These are phyloP conservation scores for Talaromyces ruber DNA, from an alignment of 495 filamentous ascomycete genomes.

Conservation along the genomic window DNA sequence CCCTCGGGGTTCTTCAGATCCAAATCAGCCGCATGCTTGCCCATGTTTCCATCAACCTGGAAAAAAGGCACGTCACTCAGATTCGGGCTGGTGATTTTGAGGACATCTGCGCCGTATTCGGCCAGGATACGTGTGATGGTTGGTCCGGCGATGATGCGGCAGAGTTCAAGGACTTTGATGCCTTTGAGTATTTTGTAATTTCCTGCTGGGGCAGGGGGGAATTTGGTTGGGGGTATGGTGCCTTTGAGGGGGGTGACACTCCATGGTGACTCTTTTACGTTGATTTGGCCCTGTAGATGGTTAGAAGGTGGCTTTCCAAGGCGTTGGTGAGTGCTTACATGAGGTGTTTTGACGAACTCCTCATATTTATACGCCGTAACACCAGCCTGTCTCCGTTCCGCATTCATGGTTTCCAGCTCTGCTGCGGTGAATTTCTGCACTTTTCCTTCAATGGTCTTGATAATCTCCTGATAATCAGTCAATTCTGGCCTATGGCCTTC, in stretches of 20 bases:
- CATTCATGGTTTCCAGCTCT: slow-evolving; percentile 60
- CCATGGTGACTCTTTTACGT: slow-evolving; percentile 43
- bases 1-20: slow-evolving; percentile 49
- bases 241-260: slow-evolving; percentile 39
- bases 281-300: slow-evolving; percentile 32
- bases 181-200: slow-evolving; percentile 23
- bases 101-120: slow-evolving; percentile 58
- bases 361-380: slow-evolving; percentile 56
- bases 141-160: slow-evolving; percentile 53
- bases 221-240: slow-evolving; percentile 43
- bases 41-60: slow-evolving; percentile 71
- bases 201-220: slow-evolving; percentile 25
- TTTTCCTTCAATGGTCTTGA: slow-evolving; percentile 57
- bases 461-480: slow-evolving; percentile 56
- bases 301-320: slow-evolving; percentile 8
- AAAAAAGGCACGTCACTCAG: slow-evolving; percentile 72
- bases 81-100: slow-evolving; percentile 61
- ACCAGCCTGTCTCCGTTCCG: slow-evolving; percentile 54
- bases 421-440: slow-evolving; percentile 53
- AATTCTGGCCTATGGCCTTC: slow-evolving; percentile 52
- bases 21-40: slow-evolving; percentile 51
- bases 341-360: slow-evolving; percentile 52
- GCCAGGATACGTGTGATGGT: slow-evolving; percentile 57
- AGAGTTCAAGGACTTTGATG: slow-evolving; percentile 56
- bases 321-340: slow-evolving; percentile 35